Base-by-base conservation (phyloP, 768 basidiomycete genomes). In the Wakefieldia striispora region DNA sequence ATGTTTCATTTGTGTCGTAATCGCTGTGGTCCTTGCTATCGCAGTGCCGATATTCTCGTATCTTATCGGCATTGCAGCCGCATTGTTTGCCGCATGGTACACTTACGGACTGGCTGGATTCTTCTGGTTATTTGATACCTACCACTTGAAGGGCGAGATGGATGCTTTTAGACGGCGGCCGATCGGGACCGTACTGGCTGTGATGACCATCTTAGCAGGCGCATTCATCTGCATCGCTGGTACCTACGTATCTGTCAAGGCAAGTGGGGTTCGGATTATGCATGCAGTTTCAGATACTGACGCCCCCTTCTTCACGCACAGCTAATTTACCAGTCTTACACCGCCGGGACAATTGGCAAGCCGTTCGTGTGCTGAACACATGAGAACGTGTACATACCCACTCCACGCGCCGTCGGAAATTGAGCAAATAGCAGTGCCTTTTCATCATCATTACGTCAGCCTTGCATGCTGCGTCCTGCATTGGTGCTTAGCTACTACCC, bases 51-150 rank as follows among this genome's bases (percentile, higher is more conserved):
- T 81, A 33, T 80, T 81, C 56, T 79, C 77, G 19, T 73, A 78
- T 54, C 63, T 81, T 33, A 77, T 78, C 27, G 76, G 79, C 13
- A 75, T 81, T 51, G 63, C 77, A 12, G 79, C 79, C 9, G 68
- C 78, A 16, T 65, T 81, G 19, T 81, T 82, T 52, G 79, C 80
- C 8, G 72, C 76, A n/a, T 81, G 80, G 78, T 82, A 77, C 56
- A 80, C 80, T 13, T 79, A 80, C 53, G 78, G 79, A 23, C 23
- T 64, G 8, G 76, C 77, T 10, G 77, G 79, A 2, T 77, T 76
- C 54, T 81, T 81, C 64, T 81, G 77, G 75, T 49, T 81, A 21
- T 68, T 78, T 51, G 78, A 81, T 57, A 63, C 68, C 12, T 75
- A 75, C 51, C 63, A 78, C 52, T 53, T 74, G 11, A 64, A 69